Evolutionary conservation across 805 yeast species (phyloP).

Genomic region (Starmera quercuum): DNA sequence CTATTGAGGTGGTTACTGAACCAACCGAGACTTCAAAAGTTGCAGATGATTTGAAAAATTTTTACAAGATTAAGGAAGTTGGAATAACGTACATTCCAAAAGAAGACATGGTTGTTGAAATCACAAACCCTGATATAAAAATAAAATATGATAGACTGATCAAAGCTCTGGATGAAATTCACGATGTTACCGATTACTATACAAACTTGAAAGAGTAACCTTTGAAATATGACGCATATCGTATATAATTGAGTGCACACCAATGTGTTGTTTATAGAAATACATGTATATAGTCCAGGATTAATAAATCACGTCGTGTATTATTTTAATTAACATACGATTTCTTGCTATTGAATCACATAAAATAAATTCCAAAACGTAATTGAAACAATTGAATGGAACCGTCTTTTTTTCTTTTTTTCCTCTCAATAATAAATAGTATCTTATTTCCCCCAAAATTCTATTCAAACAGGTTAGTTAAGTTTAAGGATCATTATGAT

Average conservation of each 20-base stretch:
- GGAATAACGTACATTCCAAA: conserved; percentile 63
- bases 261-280: conserved; percentile 1
- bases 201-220: conserved; percentile 48
- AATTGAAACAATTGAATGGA: no score
- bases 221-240: not conserved
- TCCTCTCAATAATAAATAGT: not conserved
- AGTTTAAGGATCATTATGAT: no score
- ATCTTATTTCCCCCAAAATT: no score
- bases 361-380: no score
- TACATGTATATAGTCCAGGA: conserved; percentile 1
- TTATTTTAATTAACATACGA: no score
- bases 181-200: conserved; percentile 77
- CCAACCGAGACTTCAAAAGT: conserved; percentile 55
- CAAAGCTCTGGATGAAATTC: conserved; percentile 61
- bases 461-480: no score
- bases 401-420: no score
- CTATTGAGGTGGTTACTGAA: conserved; percentile 52
- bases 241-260: no score
- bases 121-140: conserved; percentile 43
- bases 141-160: conserved; percentile 51
- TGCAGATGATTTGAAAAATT: conserved; percentile 46
- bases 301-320: no score
- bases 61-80: conserved; percentile 58
- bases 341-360: no score
- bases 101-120: conserved; percentile 48